Base-by-base conservation (phyloP, 306 rosid genomes). In the Cucurbita moschata region DNA sequence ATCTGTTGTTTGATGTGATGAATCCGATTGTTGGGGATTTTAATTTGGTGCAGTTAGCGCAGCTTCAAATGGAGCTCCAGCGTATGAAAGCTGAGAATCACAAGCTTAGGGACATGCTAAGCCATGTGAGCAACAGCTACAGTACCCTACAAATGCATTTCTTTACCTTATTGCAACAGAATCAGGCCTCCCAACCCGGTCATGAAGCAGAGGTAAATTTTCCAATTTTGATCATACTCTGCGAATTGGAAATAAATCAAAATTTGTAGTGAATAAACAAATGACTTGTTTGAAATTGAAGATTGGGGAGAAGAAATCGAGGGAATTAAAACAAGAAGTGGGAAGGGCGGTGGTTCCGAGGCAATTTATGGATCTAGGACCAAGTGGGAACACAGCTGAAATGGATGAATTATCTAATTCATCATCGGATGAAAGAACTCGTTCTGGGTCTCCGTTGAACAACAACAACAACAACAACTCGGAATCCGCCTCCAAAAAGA, bases 81-180 rank as follows among this genome's bases (percentile, higher is more conserved):
- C 90, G 88, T 5, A 86, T 94, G 92, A 87, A 86, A 75, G 70
- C 80, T 0, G 99, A 94, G 72, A 94, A 94, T 73, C 86, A 85
- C 67, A 91, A 79, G 79, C 77, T 94, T 78, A 89, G 80, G 69
- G 96, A 90, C 26, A 89, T 94, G 97, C 87, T 94, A 5, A 83
- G 59, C 66, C 97, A 89, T 18, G 97, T 94, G 61, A 87, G 77
- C 64, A 79, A 66, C 60, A 94, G 87, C 65, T 91, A 94, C 88
- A 85, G 77, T 4, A 81, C 94, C 50, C 63, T 94, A 68, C 99
- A 94, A 77, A 85, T 79, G 91, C 97, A 90, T 78, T 82, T 91
- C 1, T 77, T 80, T 0, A 15, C 86, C 2, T 79, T 94, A 56
- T 83, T 84, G 92, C 97, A 86, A 38, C 96, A 89, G 35, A 86